Conservation (phyloP, 2,329 filamentous ascomycete genomes). For the Colletotrichum endophyticum region DNA sequence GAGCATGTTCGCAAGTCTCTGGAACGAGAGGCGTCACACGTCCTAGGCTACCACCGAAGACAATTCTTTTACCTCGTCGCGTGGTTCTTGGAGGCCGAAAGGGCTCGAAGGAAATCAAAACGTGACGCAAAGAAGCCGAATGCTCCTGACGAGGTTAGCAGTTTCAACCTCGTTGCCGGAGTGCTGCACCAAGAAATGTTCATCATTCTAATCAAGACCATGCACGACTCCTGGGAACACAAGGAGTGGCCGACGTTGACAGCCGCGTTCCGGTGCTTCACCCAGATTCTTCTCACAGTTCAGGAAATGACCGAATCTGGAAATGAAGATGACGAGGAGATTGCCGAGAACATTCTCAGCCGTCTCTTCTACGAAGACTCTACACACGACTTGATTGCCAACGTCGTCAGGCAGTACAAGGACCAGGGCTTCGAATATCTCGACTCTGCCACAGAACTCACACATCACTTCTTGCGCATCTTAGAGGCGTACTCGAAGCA, state of each 20-base stretch:
- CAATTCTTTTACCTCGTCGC: constrained; percentile 93
- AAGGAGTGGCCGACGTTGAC: constrained; percentile 90
- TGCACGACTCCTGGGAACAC: constrained; percentile 79
- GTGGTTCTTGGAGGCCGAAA: constrained; percentile 92
- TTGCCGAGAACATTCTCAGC: constrained; percentile 95
- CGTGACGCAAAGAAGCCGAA: constrained; percentile 53
- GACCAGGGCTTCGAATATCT: constrained; percentile 94
- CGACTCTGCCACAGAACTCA: constrained; percentile 87
- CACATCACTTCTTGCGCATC: constrained; percentile 90
- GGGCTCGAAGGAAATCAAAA: constrained; percentile 68
- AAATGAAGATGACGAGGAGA: constrained; percentile 93
- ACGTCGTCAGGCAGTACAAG: constrained; percentile 84
- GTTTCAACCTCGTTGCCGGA: constrained; percentile 84
- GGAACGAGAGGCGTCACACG: constrained; percentile 84
- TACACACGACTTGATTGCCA: constrained; percentile 85
- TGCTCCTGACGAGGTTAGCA: constrained; percentile 63
- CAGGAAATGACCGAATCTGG: constrained; percentile 88
- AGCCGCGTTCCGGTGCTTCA: constrained; percentile 91
- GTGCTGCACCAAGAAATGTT: constrained; percentile 97
- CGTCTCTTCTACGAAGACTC: constrained; percentile 98
- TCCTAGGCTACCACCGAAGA: constrained; percentile 76
- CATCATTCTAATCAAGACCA: constrained; percentile 81
- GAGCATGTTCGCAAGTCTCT: constrained; percentile 85
- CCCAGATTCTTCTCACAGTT: constrained; percentile 89
- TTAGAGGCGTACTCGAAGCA: constrained; percentile 93